Base-by-base conservation (phyloP, 1,284 basidiomycete genomes). In the Caloboletus inedulis region DNA sequence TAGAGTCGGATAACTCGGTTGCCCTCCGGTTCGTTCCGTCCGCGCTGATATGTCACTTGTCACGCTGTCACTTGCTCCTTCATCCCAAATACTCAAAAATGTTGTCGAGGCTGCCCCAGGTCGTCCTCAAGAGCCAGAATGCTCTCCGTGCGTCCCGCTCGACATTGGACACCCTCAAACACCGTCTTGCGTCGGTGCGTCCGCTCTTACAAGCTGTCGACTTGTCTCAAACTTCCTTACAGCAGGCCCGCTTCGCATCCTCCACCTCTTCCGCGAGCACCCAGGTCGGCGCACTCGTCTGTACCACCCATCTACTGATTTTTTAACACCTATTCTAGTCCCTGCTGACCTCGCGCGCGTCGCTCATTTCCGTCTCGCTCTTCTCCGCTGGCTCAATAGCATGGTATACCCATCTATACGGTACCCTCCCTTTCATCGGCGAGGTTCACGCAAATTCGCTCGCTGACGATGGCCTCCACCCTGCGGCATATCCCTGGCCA, bases 391-490 rank as follows among this genome's bases (percentile, higher is more conserved):
- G 96, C 56, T 89, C 94, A 39, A 81, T 96, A 70, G 93, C 92
- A 52, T 96, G 92, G 93, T 99, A 99, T 80, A 87, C 90, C 64
- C 89, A 96, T 72, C 82, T 96, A 52, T 98, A 94, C 72, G 97
- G 95, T 60, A 79, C 82, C 34, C 77, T 94, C 54, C 91, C 92
- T 46, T 91, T 95, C 75, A 67, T 95, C 62, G 85, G 88, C 59
- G 85, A 94, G 73, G 93, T 89, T 13, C 89, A 92, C 69, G 94
- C 94, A 54, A 93, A 89, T 74, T 87, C 89, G 57, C 87, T 88
- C 50, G 91, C 87, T 47, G 97, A 99, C 64, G 92, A 95, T 63
- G 97, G 97, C 62, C 85, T 99, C 47, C 97, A 99, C 75, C 86
- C 97, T 36, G 72, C 90, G 55, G 71, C 76, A 42, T 92, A 91